Base-by-base conservation (phyloP, 306 rosid species). In the Cotoneaster glaucophyllus region DNA sequence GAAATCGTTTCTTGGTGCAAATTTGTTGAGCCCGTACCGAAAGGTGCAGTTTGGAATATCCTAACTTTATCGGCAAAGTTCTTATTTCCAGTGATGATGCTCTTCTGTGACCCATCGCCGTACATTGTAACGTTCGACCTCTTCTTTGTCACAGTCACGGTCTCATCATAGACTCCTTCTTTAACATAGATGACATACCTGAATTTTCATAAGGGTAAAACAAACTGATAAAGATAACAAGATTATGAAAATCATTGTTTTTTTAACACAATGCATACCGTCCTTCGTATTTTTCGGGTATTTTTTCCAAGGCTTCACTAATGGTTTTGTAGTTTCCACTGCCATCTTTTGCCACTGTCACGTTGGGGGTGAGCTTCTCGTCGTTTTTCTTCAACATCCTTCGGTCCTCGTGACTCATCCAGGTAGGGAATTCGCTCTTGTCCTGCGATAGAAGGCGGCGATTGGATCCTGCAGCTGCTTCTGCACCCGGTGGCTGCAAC, bases 21-120 rank as follows among this genome's bases (percentile, higher is more conserved):
- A 21, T 52, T 44, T 53, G 6, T 58, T 39, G 28, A 26, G 44
- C 69, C 19, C 85, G 17, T 85, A 93, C 97, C 93, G 71, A 95
- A 95, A 24, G 83, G 44, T 64, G 99, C 97, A 21, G 96, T 95
- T 50, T 71, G 78, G 85, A 88, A 87, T 1, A 96, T 87, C 39
- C 87, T 86, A 25, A 82, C 87, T 64, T 97, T 97, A 28, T 92
- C 98, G 57, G 71, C 85, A 10, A 53, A 82, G 79, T 90, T 95
- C 64, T 89, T 90, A 65, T 44, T 86, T 32, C 99, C 98, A 5
- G 94, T 88, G 83, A 95, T 81, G 64, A 92, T 79, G 67, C 84
- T 92, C 82, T 95, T 95, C 25, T 88, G 97, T 11, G 99, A 90
- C 50, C 99, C 98, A 34, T 95, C 99, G 54, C 99, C 99, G 19